Evolutionary conservation across 2,329 filamentous ascomycete genomes (phyloP).

Genomic region (Penicillium aurantiogriseum): DNA sequence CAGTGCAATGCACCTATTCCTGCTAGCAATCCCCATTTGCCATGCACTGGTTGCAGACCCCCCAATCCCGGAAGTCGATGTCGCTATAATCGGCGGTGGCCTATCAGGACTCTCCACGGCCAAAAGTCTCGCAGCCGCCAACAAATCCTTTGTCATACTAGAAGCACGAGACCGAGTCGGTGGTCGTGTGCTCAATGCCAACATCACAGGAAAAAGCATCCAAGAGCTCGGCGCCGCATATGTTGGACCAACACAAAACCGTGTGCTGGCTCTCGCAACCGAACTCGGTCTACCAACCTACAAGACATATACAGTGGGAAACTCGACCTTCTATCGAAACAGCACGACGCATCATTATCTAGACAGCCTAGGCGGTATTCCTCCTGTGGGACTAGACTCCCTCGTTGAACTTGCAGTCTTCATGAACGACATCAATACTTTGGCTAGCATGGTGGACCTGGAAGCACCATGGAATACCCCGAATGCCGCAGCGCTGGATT

Average conservation of each 20-base stretch:
- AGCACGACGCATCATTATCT: not conserved
- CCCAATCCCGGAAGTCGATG: not conserved
- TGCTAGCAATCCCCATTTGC: not conserved
- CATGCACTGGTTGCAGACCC: not conserved
- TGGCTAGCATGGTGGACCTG: slow-evolving; percentile 3
- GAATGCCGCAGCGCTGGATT: not conserved
- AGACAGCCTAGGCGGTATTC: slow-evolving; percentile 1
- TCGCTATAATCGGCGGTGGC: slow-evolving; percentile 4
- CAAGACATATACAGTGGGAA: slow-evolving; percentile 14
- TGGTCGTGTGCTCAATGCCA: slow-evolving; percentile 15
- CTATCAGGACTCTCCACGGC: slow-evolving; percentile 2
- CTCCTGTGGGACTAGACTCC: not conserved
- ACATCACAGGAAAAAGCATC: slow-evolving; percentile 15
- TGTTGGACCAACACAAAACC: slow-evolving; percentile 27
- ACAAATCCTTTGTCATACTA: slow-evolving; percentile 12
- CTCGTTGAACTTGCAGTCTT: slow-evolving; percentile 2
- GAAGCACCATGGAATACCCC: slow-evolving; percentile 4
- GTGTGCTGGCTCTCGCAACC: slow-evolving; percentile 18
- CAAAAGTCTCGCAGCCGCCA: slow-evolving; percentile 9
- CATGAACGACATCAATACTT: slow-evolving; percentile 4
- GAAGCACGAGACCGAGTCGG: slow-evolving; percentile 22
- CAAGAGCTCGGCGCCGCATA: slow-evolving; percentile 30
- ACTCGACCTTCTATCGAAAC: slow-evolving; percentile 3
- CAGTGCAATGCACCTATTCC: not conserved
- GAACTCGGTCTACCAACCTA: slow-evolving; percentile 21